These are phyloP conservation scores for Elsinoe fawcettii DNA, from an alignment of 2,329 filamentous ascomycete genomes.

Conservation along the genomic window DNA sequence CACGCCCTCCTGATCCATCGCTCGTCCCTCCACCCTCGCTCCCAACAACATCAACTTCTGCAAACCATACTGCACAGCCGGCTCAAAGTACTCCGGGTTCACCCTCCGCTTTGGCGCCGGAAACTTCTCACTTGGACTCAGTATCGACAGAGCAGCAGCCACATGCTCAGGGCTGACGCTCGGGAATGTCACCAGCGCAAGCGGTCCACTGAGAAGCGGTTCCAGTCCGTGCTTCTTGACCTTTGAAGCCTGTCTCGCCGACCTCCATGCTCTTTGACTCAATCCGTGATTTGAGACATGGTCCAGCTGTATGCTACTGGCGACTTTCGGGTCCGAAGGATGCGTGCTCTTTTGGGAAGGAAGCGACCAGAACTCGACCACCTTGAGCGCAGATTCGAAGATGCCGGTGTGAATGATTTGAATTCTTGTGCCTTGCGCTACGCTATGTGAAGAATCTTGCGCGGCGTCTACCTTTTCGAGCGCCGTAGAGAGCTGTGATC, in stretches of 20 bases:
- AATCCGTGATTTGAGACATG: slow-evolving; percentile 48
- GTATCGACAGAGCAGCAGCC: slow-evolving; percentile 68
- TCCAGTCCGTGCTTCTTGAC: slow-evolving; percentile 56
- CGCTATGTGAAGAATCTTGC: slow-evolving; percentile 53
- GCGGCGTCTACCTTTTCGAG: slow-evolving; percentile 58
- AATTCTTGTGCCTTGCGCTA: slow-evolving; percentile 47
- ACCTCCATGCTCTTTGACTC: slow-evolving; percentile 47
- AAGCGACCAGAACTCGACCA: slow-evolving; percentile 69
- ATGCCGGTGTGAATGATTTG: slow-evolving; percentile 86
- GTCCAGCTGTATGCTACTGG: slow-evolving; percentile 29
- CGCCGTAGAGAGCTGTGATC: slow-evolving; percentile 58
- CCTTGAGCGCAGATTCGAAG: slow-evolving; percentile 72
- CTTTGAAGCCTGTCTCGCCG: slow-evolving; percentile 37
- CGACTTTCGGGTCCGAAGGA: slow-evolving; percentile 25
- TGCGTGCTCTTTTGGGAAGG: slow-evolving; percentile 20
- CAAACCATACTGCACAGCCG: slow-evolving; percentile 67
- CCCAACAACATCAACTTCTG: slow-evolving; percentile 83
- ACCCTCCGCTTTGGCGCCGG: slow-evolving; percentile 68
- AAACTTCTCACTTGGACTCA: slow-evolving; percentile 66
- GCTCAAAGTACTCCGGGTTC: slow-evolving; percentile 75
- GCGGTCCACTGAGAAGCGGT: slow-evolving; percentile 70
- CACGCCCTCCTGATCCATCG: slow-evolving; percentile 67
- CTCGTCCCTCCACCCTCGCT: slow-evolving; percentile 75
- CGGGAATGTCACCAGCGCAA: slow-evolving; percentile 75
- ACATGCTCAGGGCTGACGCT: slow-evolving; percentile 76